A percentile compares a stretch with the other conserved stretches of the same genome.
Conservation (phyloP, 169 alveolate species). For the Babesia ovis region DNA sequence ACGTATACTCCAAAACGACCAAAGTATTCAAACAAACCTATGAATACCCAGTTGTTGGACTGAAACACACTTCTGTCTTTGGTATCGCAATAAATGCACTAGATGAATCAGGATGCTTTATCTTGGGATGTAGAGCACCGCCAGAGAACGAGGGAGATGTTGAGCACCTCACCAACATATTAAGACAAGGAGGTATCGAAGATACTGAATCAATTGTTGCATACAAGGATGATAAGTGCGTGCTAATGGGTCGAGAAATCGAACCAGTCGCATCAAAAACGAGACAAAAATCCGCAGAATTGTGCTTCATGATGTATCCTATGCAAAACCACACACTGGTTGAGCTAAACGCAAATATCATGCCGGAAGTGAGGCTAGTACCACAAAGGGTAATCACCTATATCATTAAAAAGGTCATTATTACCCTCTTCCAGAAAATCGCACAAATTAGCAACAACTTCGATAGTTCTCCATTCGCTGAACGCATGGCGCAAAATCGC, state of each 20-base stretch:
- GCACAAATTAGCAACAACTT: conserved; percentile 46
- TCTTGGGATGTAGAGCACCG: conserved; percentile 49
- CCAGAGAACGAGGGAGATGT: conserved; percentile 45
- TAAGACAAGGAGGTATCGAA: conserved; percentile 33
- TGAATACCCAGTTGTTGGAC: conserved; percentile 64
- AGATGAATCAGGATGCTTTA: conserved; percentile 60
- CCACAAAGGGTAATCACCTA: conserved; percentile 45
- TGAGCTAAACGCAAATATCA: conserved; percentile 51
- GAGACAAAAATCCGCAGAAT: conserved; percentile 53
- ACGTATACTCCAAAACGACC: conserved; percentile 40
- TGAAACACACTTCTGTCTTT: conserved; percentile 33
- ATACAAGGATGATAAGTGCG: neutral
- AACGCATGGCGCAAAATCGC: conserved; percentile 6
- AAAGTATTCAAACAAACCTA: conserved; percentile 36
- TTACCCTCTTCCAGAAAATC: conserved; percentile 31
- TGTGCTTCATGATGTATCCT: conserved; percentile 57
- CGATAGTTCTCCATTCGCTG: conserved; percentile 26
- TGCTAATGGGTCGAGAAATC: conserved; percentile 20
- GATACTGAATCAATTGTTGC: conserved; percentile 34
- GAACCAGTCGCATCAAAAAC: conserved; percentile 5
- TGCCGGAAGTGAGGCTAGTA: conserved; percentile 42
- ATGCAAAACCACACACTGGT: conserved; percentile 54
- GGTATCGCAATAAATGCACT: conserved; percentile 56
- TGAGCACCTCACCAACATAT: conserved; percentile 14
- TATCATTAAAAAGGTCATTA: conserved; percentile 52